Conservation (phyloP, 1,139 yeast species). For the Candida sp. region DNA sequence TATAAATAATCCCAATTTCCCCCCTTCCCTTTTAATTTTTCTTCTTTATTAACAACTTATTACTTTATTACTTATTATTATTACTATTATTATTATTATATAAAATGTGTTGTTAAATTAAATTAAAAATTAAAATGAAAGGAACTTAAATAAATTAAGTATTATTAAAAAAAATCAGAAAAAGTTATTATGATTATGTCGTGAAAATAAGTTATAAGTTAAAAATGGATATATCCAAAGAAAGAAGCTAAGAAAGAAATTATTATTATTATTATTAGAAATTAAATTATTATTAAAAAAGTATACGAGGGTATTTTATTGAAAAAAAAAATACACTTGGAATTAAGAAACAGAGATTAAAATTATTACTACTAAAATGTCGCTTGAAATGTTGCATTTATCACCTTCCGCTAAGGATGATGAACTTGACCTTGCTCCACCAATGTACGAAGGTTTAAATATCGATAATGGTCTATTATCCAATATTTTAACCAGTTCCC, state of each 20-base stretch:
- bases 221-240: background rate
- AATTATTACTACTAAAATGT: background rate
- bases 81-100: background rate
- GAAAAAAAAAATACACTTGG: background rate
- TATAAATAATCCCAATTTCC: background rate
- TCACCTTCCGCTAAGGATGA: slow-evolving; percentile 2
- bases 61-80: background rate
- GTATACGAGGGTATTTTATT: background rate
- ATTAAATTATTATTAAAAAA: no score
- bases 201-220: background rate
- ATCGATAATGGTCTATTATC: slow-evolving; percentile 1
- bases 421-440: background rate
- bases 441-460: slow-evolving; percentile 1
- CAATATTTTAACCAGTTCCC: background rate
- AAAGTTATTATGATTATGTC: background rate
- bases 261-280: background rate
- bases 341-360: background rate
- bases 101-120: background rate
- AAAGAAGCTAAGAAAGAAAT: background rate
- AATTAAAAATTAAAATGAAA: background rate
- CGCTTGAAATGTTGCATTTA: slow-evolving; percentile 2
- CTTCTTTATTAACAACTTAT: background rate
- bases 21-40: background rate
- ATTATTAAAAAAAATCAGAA: no score
- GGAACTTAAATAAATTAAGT: background rate